phyloP scores from a whole-genome alignment of 192 early-diverging fungal species.

The Lunasporangiospora selenospora region DNA sequence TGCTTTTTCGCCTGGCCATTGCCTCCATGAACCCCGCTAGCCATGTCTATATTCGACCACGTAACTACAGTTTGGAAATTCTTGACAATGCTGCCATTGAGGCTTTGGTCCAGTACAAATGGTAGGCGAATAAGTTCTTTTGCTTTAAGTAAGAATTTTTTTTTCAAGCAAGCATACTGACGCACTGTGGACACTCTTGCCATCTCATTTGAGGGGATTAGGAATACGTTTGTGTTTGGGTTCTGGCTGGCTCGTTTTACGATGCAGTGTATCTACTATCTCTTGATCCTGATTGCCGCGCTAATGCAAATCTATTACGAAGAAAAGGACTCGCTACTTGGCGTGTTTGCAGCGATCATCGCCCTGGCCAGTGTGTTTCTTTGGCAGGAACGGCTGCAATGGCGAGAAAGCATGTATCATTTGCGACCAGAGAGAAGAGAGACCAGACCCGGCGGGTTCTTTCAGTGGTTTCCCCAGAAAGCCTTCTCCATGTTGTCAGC shows the following conservation, averaged over 20 bases:
- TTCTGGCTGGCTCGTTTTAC: conserved; percentile 11
- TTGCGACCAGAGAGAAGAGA: too few species aligned
- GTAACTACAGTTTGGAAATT: neutral
- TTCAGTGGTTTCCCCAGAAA: too few species aligned
- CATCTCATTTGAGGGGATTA: neutral
- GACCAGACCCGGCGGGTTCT: too few species aligned
- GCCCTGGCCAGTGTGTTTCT: neutral
- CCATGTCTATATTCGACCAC: neutral
- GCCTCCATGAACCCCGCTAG: neutral
- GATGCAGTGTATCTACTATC: neutral
- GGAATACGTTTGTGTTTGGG: conserved; percentile 4
- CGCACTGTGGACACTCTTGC: too few species aligned
- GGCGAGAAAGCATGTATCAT: too few species aligned
- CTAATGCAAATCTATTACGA: conserved; percentile 4
- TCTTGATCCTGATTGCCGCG: neutral
- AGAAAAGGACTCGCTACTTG: neutral
- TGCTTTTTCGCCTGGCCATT: neutral
- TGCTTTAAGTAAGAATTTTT: neutral
- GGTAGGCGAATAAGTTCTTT: conserved; percentile 1
- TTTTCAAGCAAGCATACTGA: neutral
- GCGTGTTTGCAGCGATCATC: conserved; percentile 5
- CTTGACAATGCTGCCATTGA: conserved; percentile 9
- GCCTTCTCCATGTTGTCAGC: too few species aligned
- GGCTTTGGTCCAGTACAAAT: conserved; percentile 15
- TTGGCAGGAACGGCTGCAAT: neutral